phyloP scores from a whole-genome alignment of 768 basidiomycete genomes.

The Lactarius trivialis region DNA sequence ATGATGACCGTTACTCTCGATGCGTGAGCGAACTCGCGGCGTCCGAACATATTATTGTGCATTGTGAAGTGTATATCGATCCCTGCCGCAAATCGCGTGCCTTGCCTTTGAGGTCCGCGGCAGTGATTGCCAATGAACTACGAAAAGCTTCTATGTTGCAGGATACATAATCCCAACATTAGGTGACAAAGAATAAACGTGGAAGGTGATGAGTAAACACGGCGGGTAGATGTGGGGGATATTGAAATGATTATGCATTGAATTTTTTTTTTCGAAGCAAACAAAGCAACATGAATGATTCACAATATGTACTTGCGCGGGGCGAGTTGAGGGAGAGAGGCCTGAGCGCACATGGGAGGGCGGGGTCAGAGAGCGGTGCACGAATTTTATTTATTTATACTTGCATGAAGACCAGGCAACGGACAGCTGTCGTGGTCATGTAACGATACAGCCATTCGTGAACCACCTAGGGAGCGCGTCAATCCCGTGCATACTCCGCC shows the following conservation, averaged over 20 bases:
- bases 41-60: background rate
- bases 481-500: constrained; percentile 1
- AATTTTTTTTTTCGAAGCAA: background rate
- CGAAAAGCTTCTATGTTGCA: background rate
- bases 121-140: background rate
- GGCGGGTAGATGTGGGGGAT: background rate
- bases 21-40: background rate
- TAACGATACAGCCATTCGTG: constrained; percentile 59
- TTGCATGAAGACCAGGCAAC: background rate
- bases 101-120: background rate
- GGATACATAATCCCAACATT: constrained; percentile 1
- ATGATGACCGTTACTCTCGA: background rate
- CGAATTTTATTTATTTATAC: background rate
- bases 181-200: background rate
- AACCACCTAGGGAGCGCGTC: constrained; percentile 54
- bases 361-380: too few species aligned
- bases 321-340: background rate
- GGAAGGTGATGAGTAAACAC: background rate
- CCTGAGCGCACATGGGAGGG: background rate
- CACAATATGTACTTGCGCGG: background rate
- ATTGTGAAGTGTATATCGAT: background rate
- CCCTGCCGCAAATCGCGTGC: background rate
- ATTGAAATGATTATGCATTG: background rate
- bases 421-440: constrained; percentile 25
- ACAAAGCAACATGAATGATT: background rate